Evolutionary conservation across 2,329 filamentous ascomycete genomes (phyloP).

Genomic region (Plenodomus biglobosus): DNA sequence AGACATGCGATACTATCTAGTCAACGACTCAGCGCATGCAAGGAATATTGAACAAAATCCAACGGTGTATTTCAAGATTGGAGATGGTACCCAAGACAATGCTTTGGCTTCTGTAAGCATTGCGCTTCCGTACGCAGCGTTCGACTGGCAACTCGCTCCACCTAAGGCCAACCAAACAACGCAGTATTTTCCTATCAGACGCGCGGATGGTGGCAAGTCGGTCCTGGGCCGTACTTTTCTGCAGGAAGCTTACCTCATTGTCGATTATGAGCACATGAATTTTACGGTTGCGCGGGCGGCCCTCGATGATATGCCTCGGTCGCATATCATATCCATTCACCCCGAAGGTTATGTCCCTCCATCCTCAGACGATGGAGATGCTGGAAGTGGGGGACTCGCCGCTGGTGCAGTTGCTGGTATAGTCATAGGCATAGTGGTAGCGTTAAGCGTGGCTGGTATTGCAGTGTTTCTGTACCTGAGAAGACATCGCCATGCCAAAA

Average conservation of each 20-base stretch:
- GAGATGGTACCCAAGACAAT: constrained; percentile 7
- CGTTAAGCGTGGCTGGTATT: constrained; percentile 26
- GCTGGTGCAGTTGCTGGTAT: constrained; percentile 39
- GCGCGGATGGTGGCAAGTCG: constrained; percentile 22
- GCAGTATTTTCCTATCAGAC: constrained; percentile 39
- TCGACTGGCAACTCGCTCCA: constrained; percentile 20
- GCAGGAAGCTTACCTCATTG: constrained; percentile 43
- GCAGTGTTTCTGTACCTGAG: constrained; percentile 33
- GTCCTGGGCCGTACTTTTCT: constrained; percentile 42
- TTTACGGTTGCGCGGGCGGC: constrained; percentile 36
- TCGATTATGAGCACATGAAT: constrained; percentile 41
- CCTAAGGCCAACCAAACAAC: constrained; percentile 13
- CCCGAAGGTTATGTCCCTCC: constrained; percentile 19
- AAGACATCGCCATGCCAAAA: constrained; percentile 18
- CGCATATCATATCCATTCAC: constrained; percentile 28
- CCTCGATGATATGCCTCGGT: constrained; percentile 11
- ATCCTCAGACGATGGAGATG: background rate
- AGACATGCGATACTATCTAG: constrained; percentile 35
- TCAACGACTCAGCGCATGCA: constrained; percentile 31
- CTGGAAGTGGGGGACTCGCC: constrained; percentile 16
- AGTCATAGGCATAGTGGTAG: constrained; percentile 36
- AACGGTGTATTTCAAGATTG: constrained; percentile 31
- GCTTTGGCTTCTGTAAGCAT: constrained; percentile 19
- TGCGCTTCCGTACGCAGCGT: constrained; percentile 32
- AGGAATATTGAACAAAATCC: constrained; percentile 29